A percentile compares a stretch with the other conserved stretches of the same genome.
These are phyloP conservation scores for Wickerhamomyces tratensis DNA, from an alignment of 805 yeast species.

Conservation along the genomic window DNA sequence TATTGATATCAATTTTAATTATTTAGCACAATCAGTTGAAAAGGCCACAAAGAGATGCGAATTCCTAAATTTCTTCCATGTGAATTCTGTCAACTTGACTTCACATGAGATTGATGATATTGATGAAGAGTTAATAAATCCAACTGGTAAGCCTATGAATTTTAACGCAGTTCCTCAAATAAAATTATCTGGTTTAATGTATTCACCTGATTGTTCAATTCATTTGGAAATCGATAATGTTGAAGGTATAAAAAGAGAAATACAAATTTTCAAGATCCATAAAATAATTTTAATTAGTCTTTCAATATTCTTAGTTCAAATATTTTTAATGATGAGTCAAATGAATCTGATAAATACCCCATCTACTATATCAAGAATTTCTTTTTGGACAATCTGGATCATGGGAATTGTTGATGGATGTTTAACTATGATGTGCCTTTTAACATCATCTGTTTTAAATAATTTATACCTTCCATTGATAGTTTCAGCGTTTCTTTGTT, in stretches of 20 bases:
- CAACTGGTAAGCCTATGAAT: constrained; percentile 71
- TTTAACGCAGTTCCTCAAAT: constrained; percentile 41
- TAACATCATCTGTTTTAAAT: constrained; percentile 44
- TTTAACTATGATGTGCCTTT: constrained; percentile 49
- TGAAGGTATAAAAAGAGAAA: constrained; percentile 52
- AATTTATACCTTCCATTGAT: constrained; percentile 58
- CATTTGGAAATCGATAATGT: constrained; percentile 28
- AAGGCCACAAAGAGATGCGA: constrained; percentile 48
- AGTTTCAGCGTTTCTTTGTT: constrained; percentile 59
- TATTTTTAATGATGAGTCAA: constrained; percentile 38
- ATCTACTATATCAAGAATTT: constrained; percentile 64
- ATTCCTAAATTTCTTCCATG: constrained; percentile 55
- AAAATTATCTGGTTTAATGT: constrained; percentile 48
- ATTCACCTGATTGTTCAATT: constrained; percentile 87
- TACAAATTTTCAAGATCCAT: constrained; percentile 18
- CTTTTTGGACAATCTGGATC: constrained; percentile 57
- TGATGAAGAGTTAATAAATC: constrained; percentile 64
- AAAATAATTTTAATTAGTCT: constrained; percentile 10
- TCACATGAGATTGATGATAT: constrained; percentile 45
- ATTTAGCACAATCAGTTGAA: constrained; percentile 18
- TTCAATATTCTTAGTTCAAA: constrained; percentile 17
- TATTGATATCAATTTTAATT: constrained; percentile 14
- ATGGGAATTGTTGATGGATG: constrained; percentile 65
- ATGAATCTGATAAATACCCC: constrained; percentile 70
- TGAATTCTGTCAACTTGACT: constrained; percentile 48